Evolutionary conservation across 768 basidiomycete species (phyloP).

Genomic region (Gloeostereum incarnatum): DNA sequence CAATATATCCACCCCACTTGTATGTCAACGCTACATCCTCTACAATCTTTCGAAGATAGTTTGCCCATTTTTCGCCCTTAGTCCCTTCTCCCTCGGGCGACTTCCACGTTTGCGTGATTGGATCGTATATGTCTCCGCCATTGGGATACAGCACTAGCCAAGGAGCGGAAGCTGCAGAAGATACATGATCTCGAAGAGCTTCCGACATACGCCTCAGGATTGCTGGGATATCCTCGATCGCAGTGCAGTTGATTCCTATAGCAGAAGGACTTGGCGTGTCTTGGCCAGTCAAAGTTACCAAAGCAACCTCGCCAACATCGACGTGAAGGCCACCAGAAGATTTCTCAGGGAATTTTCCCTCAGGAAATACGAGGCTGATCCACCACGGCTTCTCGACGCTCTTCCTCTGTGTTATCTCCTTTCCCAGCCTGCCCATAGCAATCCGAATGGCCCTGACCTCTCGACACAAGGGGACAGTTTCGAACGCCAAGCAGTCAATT

Average conservation of each 20-base stretch:
- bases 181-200: constrained; percentile 9
- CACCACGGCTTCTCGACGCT: constrained; percentile 57
- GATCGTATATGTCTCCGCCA: constrained; percentile 49
- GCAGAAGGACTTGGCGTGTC: constrained; percentile 29
- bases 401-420: background rate
- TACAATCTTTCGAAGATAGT: constrained; percentile 17
- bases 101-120: constrained; percentile 33
- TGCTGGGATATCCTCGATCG: constrained; percentile 27
- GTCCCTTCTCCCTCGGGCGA: constrained; percentile 5
- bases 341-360: constrained; percentile 35
- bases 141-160: constrained; percentile 71
- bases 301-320: constrained; percentile 30
- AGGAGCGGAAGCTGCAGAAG: constrained; percentile 16
- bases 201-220: constrained; percentile 29
- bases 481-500: constrained; percentile 65
- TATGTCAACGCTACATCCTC: constrained; percentile 9
- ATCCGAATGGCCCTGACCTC: constrained; percentile 59
- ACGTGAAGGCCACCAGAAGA: constrained; percentile 12
- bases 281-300: constrained; percentile 24
- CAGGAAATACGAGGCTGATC: constrained; percentile 59
- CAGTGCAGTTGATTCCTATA: constrained; percentile 73
- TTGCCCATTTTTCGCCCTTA: constrained; percentile 25
- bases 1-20: constrained; percentile 42
- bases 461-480: constrained; percentile 61
- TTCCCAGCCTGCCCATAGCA: constrained; percentile 31